Base-by-base conservation (phyloP, 345 rosid species). In the Arabidopsis suecica region DNA sequence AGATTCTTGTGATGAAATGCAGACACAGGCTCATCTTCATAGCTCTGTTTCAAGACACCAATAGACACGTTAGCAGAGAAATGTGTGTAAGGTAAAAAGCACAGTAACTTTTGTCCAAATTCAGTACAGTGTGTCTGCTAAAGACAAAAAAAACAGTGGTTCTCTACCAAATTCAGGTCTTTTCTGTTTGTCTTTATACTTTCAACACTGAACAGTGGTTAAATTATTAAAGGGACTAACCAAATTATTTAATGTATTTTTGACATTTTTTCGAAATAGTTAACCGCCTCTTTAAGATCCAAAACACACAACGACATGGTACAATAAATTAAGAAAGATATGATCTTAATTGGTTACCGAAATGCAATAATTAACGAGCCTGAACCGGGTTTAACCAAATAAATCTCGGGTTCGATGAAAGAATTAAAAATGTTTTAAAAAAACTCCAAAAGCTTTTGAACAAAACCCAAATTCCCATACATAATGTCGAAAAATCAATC, bases 1-100 rank as follows among this genome's bases (percentile, higher is more conserved):
- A 76, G 86, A 76, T 82, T 85, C 68, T 81, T 87, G 23, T 72
- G 90, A 69, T 82, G 83, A 71, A 82, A 83, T 34, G 83, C 87
- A 5, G 89, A 61, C 12, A 83, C 63, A 5, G 86, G 76, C 78
- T 90, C 97, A 66, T 88, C 96, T 36, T 85, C 97, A 68, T 95
- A 95, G 82, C 93, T 90, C 99, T 95, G 89, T 75, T 75, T 57
- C 71, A 68, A 44, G 9, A 63, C 37, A 69, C 5, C 74, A 61
- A 33, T 13, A 51, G 54, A 68, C 9, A 61, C 12, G 23, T 51
- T 9, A 68, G 41, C 72, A 74, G 67, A 66, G 71, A 47, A 74
- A 13, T 9, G 28, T 51, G 56, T 53, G 45, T 1, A 61, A 18
- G 18, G 3, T 14, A 6, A 51, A 68, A 61, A 69, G 23, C 18